A percentile compares a stretch with the other conserved stretches of the same genome.
Conservation (phyloP, 2,329 filamentous ascomycete genomes). For the Pyrenochaeta sp. region DNA sequence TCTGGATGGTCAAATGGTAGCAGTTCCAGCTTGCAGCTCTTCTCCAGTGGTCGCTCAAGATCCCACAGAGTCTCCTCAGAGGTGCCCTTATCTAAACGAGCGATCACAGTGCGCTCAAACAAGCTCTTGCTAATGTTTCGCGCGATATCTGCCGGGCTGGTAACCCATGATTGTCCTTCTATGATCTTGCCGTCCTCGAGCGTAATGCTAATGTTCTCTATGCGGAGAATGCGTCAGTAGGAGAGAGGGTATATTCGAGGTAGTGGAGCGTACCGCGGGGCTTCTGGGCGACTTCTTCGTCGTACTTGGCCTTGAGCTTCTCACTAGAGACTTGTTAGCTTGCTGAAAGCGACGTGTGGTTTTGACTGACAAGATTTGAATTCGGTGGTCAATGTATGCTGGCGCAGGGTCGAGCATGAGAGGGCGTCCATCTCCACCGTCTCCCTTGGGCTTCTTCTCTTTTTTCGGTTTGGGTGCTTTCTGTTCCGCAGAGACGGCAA, state of each 20-base stretch:
- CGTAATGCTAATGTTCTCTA: slow-evolving; percentile 75
- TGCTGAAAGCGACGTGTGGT: background rate
- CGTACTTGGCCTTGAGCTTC: slow-evolving; percentile 82
- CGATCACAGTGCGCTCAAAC: slow-evolving; percentile 86
- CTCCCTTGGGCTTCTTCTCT: slow-evolving; percentile 58
- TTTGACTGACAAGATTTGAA: slow-evolving; percentile 72
- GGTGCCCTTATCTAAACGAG: slow-evolving; percentile 77
- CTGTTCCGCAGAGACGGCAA: slow-evolving; percentile 56
- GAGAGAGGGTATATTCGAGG: background rate
- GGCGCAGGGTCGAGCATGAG: slow-evolving; percentile 65
- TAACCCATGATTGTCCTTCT: slow-evolving; percentile 87
- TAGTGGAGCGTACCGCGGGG: slow-evolving; percentile 60
- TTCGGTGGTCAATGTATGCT: slow-evolving; percentile 81
- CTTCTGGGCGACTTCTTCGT: slow-evolving; percentile 76
- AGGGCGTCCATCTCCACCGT: slow-evolving; percentile 51
- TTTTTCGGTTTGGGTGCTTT: slow-evolving; percentile 48
- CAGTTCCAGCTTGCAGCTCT: slow-evolving; percentile 83
- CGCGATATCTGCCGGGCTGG: slow-evolving; percentile 81
- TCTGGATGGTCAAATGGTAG: slow-evolving; percentile 79
- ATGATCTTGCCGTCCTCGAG: slow-evolving; percentile 76
- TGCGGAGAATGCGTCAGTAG: slow-evolving; percentile 23
- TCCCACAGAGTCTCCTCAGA: slow-evolving; percentile 88
- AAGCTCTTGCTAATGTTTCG: slow-evolving; percentile 84
- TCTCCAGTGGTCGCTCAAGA: slow-evolving; percentile 87
- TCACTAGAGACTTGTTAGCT: slow-evolving; percentile 57